These are phyloP conservation scores for Apophysomyces variabilis DNA, from an alignment of 371 early-diverging fungal species.

Conservation along the genomic window DNA sequence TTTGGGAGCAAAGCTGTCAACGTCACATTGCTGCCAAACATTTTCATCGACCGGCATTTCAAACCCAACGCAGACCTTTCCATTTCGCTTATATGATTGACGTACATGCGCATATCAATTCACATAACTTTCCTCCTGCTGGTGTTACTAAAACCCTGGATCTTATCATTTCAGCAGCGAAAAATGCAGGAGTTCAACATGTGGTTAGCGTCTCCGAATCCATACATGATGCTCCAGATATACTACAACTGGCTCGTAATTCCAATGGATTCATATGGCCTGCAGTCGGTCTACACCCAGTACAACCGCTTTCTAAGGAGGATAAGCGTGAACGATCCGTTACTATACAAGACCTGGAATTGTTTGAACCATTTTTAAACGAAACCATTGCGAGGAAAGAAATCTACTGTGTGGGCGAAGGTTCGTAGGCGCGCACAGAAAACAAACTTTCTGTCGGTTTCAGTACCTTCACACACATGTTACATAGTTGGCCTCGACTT, in stretches of 20 bases:
- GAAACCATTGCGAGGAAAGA: constrained; percentile 26
- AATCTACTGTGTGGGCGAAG: constrained; percentile 56
- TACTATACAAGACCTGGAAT: constrained; percentile 37
- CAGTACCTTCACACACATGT: background rate
- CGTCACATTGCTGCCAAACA: no score
- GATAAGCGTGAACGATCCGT: constrained; percentile 43
- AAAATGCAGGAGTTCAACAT: constrained; percentile 34
- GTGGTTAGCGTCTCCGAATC: constrained; percentile 54
- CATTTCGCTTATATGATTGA: constrained; percentile 33
- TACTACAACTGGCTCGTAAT: constrained; percentile 39
- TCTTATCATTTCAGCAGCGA: constrained; percentile 33
- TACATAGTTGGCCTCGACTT: constrained; percentile 68
- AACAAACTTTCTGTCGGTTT: no score
- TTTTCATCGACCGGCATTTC: no score
- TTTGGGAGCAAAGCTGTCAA: no score
- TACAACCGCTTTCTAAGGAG: constrained; percentile 38
- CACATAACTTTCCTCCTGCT: constrained; percentile 37
- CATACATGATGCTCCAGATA: constrained; percentile 44
- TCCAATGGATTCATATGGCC: constrained; percentile 46
- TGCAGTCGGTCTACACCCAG: constrained; percentile 53
- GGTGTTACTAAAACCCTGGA: constrained; percentile 20
- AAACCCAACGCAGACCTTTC: no score
- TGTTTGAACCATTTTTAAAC: constrained; percentile 41
- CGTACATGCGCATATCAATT: constrained; percentile 54
- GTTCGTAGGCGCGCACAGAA: constrained; percentile 11